phyloP scores from a whole-genome alignment of 192 early-diverging fungal species.

The Umbelopsis vinacea region DNA sequence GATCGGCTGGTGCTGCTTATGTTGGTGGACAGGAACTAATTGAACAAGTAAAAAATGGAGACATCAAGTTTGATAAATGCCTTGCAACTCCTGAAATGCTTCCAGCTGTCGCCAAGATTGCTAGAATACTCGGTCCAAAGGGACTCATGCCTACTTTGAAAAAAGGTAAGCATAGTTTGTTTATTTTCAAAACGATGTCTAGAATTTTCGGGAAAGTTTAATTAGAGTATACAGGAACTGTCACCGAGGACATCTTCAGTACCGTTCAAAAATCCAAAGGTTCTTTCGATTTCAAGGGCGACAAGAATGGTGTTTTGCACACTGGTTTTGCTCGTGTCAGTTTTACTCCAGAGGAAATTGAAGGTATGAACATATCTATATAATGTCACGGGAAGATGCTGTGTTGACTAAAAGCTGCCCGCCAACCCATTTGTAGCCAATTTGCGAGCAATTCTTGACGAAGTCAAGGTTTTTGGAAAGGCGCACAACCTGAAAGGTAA shows the following conservation, averaged over 20 bases:
- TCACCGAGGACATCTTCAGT: conserved; percentile 74
- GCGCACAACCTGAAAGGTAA: conserved; percentile 56
- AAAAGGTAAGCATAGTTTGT: conserved; percentile 50
- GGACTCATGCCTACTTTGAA: conserved; percentile 95
- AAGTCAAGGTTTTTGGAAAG: conserved; percentile 61
- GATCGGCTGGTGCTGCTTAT: conserved; percentile 75
- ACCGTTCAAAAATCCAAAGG: conserved; percentile 68
- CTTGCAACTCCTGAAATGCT: conserved; percentile 90
- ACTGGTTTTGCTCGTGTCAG: conserved; percentile 35
- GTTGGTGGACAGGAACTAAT: conserved; percentile 92
- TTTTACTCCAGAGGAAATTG: conserved; percentile 38
- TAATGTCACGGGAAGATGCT: too few species aligned
- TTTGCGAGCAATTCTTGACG: conserved; percentile 59
- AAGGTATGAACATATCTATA: conserved; percentile 11
- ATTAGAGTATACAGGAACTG: conserved; percentile 51
- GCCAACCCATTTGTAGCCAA: conserved; percentile 46
- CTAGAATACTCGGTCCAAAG: conserved; percentile 88
- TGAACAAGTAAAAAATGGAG: conserved; percentile 59
- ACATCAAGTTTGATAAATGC: conserved; percentile 82
- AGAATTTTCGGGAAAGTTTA: conserved; percentile 13
- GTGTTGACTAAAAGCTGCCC: too few species aligned
- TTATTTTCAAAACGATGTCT: background rate
- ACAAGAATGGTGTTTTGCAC: conserved; percentile 75
- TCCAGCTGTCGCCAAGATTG: conserved; percentile 87
- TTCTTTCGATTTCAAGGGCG: conserved; percentile 76